Conservation (phyloP, 345 rosid genomes). For the Euphorbia peplus region DNA sequence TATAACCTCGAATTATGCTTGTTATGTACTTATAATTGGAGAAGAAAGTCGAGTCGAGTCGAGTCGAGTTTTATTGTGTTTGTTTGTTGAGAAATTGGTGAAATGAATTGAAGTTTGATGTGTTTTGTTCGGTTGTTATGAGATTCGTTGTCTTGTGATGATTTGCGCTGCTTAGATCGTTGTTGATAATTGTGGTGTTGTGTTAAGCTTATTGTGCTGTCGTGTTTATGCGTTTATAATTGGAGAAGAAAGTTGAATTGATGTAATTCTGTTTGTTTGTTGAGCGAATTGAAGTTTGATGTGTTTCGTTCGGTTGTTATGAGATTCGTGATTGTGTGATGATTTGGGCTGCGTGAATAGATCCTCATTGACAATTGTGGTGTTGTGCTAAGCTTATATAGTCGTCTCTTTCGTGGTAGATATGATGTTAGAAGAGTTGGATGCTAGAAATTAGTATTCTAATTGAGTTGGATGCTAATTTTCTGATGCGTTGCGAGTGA, state of each 20-base stretch:
- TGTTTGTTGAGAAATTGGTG: conserved; percentile 13
- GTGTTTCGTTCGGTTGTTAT: neutral
- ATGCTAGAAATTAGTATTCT: neutral
- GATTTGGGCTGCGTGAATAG: neutral
- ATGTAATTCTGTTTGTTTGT: conserved; percentile 4
- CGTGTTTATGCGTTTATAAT: too few species aligned
- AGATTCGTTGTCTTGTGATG: neutral
- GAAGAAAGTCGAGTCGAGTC: neutral
- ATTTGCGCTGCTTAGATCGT: neutral
- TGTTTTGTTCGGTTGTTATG: neutral
- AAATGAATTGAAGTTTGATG: neutral
- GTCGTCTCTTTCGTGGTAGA: neutral
- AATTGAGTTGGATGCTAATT: neutral
- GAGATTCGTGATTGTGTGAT: neutral
- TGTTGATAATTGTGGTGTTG: neutral
- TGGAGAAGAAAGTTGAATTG: neutral
- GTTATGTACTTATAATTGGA: too few species aligned
- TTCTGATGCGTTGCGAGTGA: neutral
- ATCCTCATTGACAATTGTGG: neutral
- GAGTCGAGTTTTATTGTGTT: neutral
- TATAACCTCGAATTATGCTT: conserved; percentile 3
- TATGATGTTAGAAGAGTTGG: neutral
- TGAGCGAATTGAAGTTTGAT: neutral
- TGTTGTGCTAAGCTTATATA: neutral
- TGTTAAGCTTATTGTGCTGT: neutral